Evolutionary conservation across 2,329 filamentous ascomycete species (phyloP).

Genomic region (Malbranchea cinnamomea): DNA sequence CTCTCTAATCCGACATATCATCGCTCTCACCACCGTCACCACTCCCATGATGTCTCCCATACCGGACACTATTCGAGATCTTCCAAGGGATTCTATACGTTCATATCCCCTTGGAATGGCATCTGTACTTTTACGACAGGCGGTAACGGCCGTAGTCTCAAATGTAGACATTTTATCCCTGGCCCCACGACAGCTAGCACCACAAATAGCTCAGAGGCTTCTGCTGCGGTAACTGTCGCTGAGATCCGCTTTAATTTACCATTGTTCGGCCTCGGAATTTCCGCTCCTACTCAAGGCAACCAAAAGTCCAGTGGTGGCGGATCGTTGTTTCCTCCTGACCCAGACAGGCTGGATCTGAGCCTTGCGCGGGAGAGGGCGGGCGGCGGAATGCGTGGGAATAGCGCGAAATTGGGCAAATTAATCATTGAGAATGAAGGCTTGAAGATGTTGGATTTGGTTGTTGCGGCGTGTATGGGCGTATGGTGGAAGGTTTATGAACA

Average conservation of each 20-base stretch:
- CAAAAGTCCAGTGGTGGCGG: constrained; percentile 1
- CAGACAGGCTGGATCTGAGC: constrained; percentile 40
- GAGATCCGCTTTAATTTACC: constrained; percentile 86
- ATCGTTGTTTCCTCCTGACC: neutral
- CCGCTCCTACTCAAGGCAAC: constrained; percentile 2
- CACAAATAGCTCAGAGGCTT: constrained; percentile 4
- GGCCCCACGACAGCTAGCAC: neutral
- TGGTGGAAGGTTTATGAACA: constrained; percentile 76
- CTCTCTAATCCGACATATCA: constrained; percentile 5
- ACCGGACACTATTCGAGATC: constrained; percentile 4
- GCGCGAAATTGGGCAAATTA: constrained; percentile 85
- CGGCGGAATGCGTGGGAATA: constrained; percentile 69
- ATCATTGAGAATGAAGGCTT: constrained; percentile 79
- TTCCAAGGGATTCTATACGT: constrained; percentile 47
- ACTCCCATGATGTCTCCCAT: constrained; percentile 3
- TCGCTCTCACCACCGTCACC: constrained; percentile 5
- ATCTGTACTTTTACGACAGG: constrained; percentile 75
- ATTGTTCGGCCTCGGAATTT: constrained; percentile 26
- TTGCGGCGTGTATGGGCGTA: constrained; percentile 79
- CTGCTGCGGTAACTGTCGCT: constrained; percentile 48
- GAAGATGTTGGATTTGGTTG: constrained; percentile 88
- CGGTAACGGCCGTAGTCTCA: constrained; percentile 56
- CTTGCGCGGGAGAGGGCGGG: constrained; percentile 73
- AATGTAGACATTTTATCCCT: constrained; percentile 50
- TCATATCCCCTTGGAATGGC: constrained; percentile 74